Conservation (phyloP, 257 asterid species). For the Cinchona pubescens region DNA sequence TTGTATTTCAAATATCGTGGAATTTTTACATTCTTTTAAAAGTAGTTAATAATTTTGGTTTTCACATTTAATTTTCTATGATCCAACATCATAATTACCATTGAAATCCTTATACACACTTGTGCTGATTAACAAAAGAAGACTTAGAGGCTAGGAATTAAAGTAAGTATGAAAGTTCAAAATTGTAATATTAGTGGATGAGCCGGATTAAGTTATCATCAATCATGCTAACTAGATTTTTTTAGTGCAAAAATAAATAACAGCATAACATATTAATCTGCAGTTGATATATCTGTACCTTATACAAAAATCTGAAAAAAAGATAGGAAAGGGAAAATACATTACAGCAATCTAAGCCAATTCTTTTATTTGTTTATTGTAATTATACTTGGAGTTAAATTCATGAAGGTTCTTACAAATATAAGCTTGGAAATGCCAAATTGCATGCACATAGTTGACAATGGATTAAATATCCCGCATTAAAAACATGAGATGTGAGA, state of each 20-base stretch:
- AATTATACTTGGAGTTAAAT: not conserved
- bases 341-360: not conserved
- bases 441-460: not conserved
- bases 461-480: not conserved
- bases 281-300: not conserved
- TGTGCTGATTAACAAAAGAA: not conserved
- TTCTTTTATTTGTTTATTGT: not conserved
- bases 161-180: too few species aligned
- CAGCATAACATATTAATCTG: too few species aligned
- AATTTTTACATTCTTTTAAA: too few species aligned
- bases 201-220: too few species aligned
- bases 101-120: not conserved
- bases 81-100: not conserved
- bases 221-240: too few species aligned
- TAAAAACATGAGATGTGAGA: not conserved
- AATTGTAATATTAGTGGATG: too few species aligned
- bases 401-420: not conserved
- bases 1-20: too few species aligned
- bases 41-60: too few species aligned
- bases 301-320: not conserved
- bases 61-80: not conserved
- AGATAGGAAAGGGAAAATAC: not conserved
- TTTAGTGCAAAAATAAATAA: too few species aligned
- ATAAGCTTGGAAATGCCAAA: not conserved
- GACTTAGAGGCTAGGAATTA: too few species aligned